Evolutionary conservation across 1,139 yeast species (phyloP).

Genomic region (Candida tropicalis): DNA sequence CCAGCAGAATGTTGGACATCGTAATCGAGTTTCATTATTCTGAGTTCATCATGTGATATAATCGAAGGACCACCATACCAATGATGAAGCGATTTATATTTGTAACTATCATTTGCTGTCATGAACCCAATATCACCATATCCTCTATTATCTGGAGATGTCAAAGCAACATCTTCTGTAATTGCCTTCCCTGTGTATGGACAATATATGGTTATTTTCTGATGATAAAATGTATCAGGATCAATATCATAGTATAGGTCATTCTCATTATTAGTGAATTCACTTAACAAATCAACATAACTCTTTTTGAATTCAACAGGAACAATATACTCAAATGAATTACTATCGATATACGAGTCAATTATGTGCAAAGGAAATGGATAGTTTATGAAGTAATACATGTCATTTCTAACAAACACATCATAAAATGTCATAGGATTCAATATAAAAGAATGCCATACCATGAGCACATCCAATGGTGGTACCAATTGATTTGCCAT

Average conservation of each 20-base stretch:
- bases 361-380: conserved; percentile 30
- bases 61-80: not conserved
- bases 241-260: conserved; percentile 4
- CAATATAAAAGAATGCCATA: conserved; percentile 35
- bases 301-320: conserved; percentile 7
- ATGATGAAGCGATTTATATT: not conserved
- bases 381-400: conserved; percentile 22
- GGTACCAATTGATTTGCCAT: conserved; percentile 19
- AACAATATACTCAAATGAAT: conserved; percentile 23
- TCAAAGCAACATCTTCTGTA: conserved; percentile 17
- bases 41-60: conserved; percentile 21
- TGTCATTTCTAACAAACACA: conserved; percentile 26
- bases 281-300: not conserved
- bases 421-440: conserved; percentile 28
- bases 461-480: conserved; percentile 40
- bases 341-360: conserved; percentile 23
- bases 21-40: conserved; percentile 24
- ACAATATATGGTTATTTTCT: conserved; percentile 16
- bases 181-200: conserved; percentile 21
- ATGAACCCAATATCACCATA: conserved; percentile 24
- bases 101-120: not conserved
- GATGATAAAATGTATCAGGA: not conserved
- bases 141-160: conserved; percentile 20
- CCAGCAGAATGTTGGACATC: conserved; percentile 17
- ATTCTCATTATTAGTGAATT: not conserved